Conservation (phyloP, 2,329 filamentous ascomycete genomes). For the Didymosphaeria variabile region DNA sequence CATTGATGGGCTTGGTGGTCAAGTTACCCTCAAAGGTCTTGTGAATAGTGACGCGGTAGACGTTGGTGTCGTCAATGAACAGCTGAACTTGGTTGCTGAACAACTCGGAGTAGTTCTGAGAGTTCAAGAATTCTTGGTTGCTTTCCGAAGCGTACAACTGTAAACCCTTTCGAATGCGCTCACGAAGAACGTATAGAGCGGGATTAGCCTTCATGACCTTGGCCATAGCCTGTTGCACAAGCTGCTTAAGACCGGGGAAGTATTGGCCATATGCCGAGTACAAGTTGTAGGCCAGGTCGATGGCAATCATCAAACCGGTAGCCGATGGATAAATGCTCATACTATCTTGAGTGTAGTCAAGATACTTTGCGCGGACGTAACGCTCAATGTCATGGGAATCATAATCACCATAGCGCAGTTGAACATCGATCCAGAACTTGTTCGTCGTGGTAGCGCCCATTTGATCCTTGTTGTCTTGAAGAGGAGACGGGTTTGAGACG, state of each 20-base stretch:
- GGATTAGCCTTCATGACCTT: conserved; percentile 99
- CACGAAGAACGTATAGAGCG: conserved; percentile 91
- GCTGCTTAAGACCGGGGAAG: conserved; percentile 95
- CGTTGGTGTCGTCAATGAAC: conserved; percentile 99
- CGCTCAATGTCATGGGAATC: conserved; percentile 99
- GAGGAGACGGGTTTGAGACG: conserved; percentile 87
- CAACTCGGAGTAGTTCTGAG: conserved; percentile 97
- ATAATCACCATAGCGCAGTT: conserved; percentile 96
- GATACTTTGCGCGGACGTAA: conserved; percentile 96
- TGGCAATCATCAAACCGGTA: conserved; percentile 96
- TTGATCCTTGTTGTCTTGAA: conserved; percentile 95
- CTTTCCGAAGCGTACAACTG: conserved; percentile 98
- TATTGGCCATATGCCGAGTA: conserved; percentile 99
- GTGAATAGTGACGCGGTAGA: conserved; percentile 99
- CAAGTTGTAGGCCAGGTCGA: conserved; percentile 96
- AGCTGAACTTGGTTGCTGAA: conserved; percentile 99
- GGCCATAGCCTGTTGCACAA: conserved; percentile 97
- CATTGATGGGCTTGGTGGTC: conserved; percentile 99
- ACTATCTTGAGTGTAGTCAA: conserved; percentile 98
- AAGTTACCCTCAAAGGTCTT: conserved; percentile 99
- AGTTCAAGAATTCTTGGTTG: conserved; percentile 99
- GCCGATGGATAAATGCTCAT: conserved; percentile 98
- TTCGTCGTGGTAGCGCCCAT: conserved; percentile 95
- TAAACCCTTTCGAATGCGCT: conserved; percentile 97
- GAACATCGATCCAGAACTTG: conserved; percentile 99